Evolutionary conservation across 2,329 filamentous ascomycete genomes (phyloP), one percentile per base, ranked within the genome.

Genomic region (Fusarium secorum): DNA sequence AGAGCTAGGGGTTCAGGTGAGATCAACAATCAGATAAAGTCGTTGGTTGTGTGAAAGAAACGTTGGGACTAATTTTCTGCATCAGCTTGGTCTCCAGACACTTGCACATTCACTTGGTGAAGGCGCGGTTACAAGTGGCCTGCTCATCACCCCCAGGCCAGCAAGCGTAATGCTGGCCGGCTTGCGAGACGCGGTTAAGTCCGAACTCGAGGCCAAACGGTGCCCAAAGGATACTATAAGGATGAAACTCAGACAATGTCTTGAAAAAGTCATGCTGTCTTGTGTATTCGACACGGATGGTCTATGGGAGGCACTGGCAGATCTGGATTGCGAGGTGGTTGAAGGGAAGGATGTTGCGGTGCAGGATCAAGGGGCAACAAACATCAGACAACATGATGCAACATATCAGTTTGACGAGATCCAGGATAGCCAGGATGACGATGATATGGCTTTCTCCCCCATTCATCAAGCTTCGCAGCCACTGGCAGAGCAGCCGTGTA

Each of bases 231-330:
- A 71, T 11, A 63, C 70, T 8, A 68, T 68, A 5, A 75, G 65
- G 51, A 57, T 33, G 11, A 75, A 74, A 35, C 73, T 82, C 32
- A 80, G 76, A 55, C 71, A 74, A 5, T 82, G 80, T 61, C 78
- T 91, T 7, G 84, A 86, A 48, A 80, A 81, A 48, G 84, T 89
- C 7, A 82, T 84, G 35, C 81, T 90, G 32, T 86, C 86, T 28
- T 82, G 86, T 28, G 83, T 90, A 2, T 90, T 90, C 70, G 87
- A 89, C 64, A 71, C 88, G 15, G 83, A 89, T 48, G 89, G 89
- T 0, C 71, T 90, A 22, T 85, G 82, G 82, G 87, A 90, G 75
- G 87, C 87, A 2, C 72, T 90, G 36, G 78, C 75, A 4, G 89
- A 90, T 71, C 70, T 89, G 38, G 82, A 84, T 30, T 66, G 35